Evolutionary conservation across 345 rosid species (phyloP).

Genomic region (Theobroma cacao): DNA sequence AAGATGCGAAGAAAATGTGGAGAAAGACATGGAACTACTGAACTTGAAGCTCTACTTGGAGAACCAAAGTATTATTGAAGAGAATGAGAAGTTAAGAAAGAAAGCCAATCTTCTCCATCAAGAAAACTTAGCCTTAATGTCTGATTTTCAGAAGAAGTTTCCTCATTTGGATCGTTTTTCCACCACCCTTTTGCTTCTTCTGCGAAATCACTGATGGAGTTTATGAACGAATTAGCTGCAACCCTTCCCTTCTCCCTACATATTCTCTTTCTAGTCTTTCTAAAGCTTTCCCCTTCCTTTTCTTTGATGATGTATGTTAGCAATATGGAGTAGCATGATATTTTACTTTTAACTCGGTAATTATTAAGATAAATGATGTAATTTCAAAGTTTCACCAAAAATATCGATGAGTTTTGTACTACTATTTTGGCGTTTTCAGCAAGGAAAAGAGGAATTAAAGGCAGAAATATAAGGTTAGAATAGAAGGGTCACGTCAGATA

Average conservation of each 20-base stretch:
- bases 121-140: slow-evolving; percentile 51
- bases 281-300: background rate
- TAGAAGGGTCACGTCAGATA: too few relatives aligned
- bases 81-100: slow-evolving; percentile 58
- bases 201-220: slow-evolving; percentile 7
- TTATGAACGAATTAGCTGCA: background rate
- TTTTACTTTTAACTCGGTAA: background rate
- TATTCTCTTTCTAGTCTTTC: background rate
- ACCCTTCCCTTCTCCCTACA: background rate
- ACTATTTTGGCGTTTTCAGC: too few relatives aligned
- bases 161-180: slow-evolving; percentile 31
- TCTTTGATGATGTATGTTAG: slow-evolving; percentile 2
- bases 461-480: too few relatives aligned
- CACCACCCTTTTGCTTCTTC: slow-evolving; percentile 24
- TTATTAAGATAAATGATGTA: background rate
- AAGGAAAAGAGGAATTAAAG: too few relatives aligned
- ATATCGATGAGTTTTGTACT: too few relatives aligned
- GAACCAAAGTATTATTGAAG: slow-evolving; percentile 58
- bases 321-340: background rate
- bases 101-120: slow-evolving; percentile 50
- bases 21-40: slow-evolving; percentile 42
- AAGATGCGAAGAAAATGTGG: slow-evolving; percentile 24
- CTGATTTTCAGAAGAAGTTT: slow-evolving; percentile 45
- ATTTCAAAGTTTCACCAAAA: background rate
- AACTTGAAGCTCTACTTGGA: slow-evolving; percentile 63